Conservation (phyloP, 805 yeast species). For the Cyberlindnera maclurae region DNA sequence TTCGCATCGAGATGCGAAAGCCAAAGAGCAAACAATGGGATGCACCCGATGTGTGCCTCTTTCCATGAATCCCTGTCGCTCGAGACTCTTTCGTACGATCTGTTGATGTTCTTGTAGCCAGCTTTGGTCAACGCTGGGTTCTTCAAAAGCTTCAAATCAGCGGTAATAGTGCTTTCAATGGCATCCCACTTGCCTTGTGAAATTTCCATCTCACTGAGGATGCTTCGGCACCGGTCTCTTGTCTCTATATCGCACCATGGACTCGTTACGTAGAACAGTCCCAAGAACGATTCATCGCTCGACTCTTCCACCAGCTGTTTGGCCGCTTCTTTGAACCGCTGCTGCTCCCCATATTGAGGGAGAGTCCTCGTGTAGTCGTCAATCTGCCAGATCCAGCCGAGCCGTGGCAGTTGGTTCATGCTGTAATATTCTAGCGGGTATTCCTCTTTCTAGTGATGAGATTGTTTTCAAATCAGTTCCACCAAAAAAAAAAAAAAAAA, state of each 20-base stretch:
- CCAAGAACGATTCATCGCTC: neutral
- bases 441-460: no score
- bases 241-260: slow-evolving; percentile 19
- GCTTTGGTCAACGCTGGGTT: slow-evolving; percentile 14
- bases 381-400: slow-evolving; percentile 16
- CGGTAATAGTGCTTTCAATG: slow-evolving; percentile 1
- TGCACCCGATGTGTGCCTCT: slow-evolving; percentile 9
- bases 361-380: slow-evolving; percentile 13
- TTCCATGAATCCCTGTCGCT: slow-evolving; percentile 16
- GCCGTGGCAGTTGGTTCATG: slow-evolving; percentile 3
- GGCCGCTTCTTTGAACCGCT: slow-evolving; percentile 6
- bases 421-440: no score
- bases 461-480: no score
- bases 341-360: slow-evolving; percentile 7
- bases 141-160: slow-evolving; percentile 9
- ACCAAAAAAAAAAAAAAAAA: no score
- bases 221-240: neutral
- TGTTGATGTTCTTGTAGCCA: slow-evolving; percentile 14
- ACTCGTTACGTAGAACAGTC: slow-evolving; percentile 5
- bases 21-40: slow-evolving; percentile 10
- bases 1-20: slow-evolving; percentile 2
- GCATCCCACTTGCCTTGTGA: neutral
- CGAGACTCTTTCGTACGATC: slow-evolving; percentile 6
- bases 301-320: neutral
- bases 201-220: neutral